Base-by-base conservation (phyloP, 352 stramenopile genomes). In the Pythium pyrilobum region DNA sequence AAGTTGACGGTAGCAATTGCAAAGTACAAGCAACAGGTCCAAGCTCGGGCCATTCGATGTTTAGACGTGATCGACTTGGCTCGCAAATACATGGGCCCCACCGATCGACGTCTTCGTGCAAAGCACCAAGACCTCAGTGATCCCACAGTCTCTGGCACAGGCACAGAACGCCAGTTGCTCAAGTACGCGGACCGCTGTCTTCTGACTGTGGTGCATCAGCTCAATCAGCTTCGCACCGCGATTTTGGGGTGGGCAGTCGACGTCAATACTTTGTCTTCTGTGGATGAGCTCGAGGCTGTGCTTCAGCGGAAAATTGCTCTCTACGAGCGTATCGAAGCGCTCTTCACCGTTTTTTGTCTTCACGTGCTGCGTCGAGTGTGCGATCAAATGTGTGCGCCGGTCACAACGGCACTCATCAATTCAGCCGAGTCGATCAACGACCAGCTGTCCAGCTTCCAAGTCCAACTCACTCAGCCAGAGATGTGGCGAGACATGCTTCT, bases 281-380 rank as follows among this genome's bases (percentile, higher is more conserved):
- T 37, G 18, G 32, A 64, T n/a, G 44, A 40, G 28, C 34, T 59
- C 2, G 52, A 59, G 25, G 25, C 15, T 6, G 38, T 47, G 16
- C 37, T 67, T 3, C 52, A 67, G 11, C 52, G 48, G 7, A 67
- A 67, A 25, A 27, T 67, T 18, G 42, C 34, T 1, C 18, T 67
- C n/a, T 74, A 67, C 34, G 65, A 68, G 13, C 42, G 52, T 5
- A 56, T 86, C 33, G 77, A 88, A 39, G 42, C 58, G 0, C 55
- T 85, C 23, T 18, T 86, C n/a, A 74, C 67, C 4, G 71, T 72
- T 8, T 88, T 85, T 44, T 82, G 72, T 41, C 36, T 88, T 33
- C 71, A 88, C 25, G 69, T 74, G 8, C 40, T 88, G 41, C 51
- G 62, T 10, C 64, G 65, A 21, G 56, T 86, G 5, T 86, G 72